phyloP scores from a whole-genome alignment of 495 filamentous ascomycete species.

The Alectoria sarmentosa region DNA sequence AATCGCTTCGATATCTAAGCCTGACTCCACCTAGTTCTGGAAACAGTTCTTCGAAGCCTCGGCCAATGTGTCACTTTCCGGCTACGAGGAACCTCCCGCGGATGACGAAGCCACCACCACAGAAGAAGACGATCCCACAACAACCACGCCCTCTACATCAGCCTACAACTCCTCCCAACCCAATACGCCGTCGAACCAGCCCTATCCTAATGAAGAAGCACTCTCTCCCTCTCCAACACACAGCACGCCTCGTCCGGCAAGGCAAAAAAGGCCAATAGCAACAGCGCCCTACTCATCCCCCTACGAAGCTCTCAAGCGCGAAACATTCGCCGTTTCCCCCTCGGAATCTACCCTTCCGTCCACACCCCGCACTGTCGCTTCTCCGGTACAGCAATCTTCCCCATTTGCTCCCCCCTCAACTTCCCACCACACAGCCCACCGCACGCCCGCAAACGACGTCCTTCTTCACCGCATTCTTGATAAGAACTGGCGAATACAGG shows the following conservation, averaged over 20 bases:
- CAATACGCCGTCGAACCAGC: conserved; percentile 45
- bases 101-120: conserved; percentile 43
- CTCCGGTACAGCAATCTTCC: conserved; percentile 36
- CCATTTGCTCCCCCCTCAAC: conserved; percentile 44
- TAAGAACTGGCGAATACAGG: conserved; percentile 88
- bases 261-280: conserved; percentile 40
- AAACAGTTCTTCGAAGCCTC: conserved; percentile 99
- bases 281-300: conserved; percentile 59
- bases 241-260: conserved; percentile 45
- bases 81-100: conserved; percentile 69
- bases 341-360: conserved; percentile 41
- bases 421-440: conserved; percentile 26
- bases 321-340: conserved; percentile 39
- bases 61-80: conserved; percentile 94
- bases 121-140: conserved; percentile 41
- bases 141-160: conserved; percentile 41
- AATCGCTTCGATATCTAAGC: not conserved
- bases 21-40: conserved; percentile 64
- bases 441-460: conserved; percentile 45
- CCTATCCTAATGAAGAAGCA: conserved; percentile 45
- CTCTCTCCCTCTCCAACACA: conserved; percentile 48
- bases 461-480: conserved; percentile 83
- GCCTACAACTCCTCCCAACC: conserved; percentile 28
- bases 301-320: conserved; percentile 57
- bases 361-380: conserved; percentile 34